Percentiles rank a stretch among this genome's conserved stretches.
These are phyloP conservation scores for Rhexocercosporidium sp. DNA, from an alignment of 2,329 filamentous ascomycete species.

Conservation along the genomic window DNA sequence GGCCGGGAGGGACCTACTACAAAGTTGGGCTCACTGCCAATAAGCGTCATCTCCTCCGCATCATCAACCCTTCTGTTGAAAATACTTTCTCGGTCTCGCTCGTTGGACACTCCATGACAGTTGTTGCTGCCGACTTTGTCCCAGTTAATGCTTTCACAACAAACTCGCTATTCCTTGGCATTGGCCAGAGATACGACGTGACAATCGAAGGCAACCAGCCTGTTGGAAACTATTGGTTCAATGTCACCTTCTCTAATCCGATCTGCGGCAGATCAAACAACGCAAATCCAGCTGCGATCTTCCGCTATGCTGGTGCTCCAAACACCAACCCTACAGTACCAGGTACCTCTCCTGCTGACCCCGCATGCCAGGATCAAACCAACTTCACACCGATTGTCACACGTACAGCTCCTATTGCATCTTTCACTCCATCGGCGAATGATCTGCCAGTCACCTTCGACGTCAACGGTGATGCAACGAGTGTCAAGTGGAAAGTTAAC, in stretches of 20 bases:
- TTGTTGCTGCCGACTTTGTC: constrained; percentile 66
- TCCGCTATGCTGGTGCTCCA: constrained; percentile 23
- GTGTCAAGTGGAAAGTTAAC: constrained; percentile 20
- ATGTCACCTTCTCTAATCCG: constrained; percentile 34
- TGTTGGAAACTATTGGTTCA: constrained; percentile 53
- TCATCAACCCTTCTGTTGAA: constrained; percentile 52
- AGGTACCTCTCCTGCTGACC: constrained; percentile 1
- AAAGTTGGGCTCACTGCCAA: constrained; percentile 44
- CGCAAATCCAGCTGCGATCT: constrained; percentile 23
- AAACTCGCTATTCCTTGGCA: constrained; percentile 60
- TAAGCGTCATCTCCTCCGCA: constrained; percentile 50
- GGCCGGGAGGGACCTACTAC: constrained; percentile 30
- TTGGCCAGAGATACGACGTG: constrained; percentile 54
- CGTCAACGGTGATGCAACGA: not conserved
- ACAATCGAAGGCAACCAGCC: constrained; percentile 53
- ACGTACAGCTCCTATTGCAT: constrained; percentile 6
- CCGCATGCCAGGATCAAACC: constrained; percentile 14
- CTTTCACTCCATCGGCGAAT: not conserved
- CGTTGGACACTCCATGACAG: constrained; percentile 59
- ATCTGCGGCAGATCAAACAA: constrained; percentile 23
- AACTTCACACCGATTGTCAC: constrained; percentile 18
- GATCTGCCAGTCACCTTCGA: not conserved
- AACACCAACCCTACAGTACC: not conserved
- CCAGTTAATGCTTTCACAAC: constrained; percentile 66
- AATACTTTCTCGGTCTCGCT: constrained; percentile 51